Base-by-base conservation (phyloP, 2,329 filamentous ascomycete genomes). In the Paecilomyces variotii region DNA sequence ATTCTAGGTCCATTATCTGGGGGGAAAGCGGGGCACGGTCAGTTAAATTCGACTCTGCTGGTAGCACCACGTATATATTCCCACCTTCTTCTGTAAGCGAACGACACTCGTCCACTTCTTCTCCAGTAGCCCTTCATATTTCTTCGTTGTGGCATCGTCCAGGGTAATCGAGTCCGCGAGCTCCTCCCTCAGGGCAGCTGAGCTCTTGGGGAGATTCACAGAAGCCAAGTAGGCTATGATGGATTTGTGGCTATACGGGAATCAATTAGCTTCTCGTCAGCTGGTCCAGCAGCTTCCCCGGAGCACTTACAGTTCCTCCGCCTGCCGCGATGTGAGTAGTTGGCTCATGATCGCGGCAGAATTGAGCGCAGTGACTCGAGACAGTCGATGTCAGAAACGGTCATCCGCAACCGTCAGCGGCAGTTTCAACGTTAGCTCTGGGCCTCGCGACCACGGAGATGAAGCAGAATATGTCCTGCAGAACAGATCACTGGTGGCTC, bases 81-180 rank as follows among this genome's bases (percentile, higher is more conserved):
- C 55, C 76, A 89, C 90, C 89, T 96, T 97, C 77, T 96, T 97
- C 77, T 97, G 93, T 74, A 97, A 76, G 61, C 93, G 84, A 68
- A 97, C 91, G 28, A 97, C 89, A 68, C 91, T 94, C 24, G 93
- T 97, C 93, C 93, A 97, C 80, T 97, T 97, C 84, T 96, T 97
- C 81, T 97, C 93, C 65, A 97, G 77, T 28, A 97, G 77, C 1
- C 90, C 89, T 76, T 96, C 91, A 78, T 97, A 97, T 77, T 96
- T 96, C 80, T 96, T 96, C 56, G 87, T 83, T 24, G 90, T 96
- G 19, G 84, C 83, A 62, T 89, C 81, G 71, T 96, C 91, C 68
- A 95, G 92, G 54, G 78, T 77, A 57, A 84, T 76, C 39, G 78
- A 80, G 64, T 89, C 84, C 56, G 86, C 83, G 3, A 96, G 82